phyloP scores from a whole-genome alignment of 2,329 filamentous ascomycete genomes.

The Ophiostoma fasciatum region DNA sequence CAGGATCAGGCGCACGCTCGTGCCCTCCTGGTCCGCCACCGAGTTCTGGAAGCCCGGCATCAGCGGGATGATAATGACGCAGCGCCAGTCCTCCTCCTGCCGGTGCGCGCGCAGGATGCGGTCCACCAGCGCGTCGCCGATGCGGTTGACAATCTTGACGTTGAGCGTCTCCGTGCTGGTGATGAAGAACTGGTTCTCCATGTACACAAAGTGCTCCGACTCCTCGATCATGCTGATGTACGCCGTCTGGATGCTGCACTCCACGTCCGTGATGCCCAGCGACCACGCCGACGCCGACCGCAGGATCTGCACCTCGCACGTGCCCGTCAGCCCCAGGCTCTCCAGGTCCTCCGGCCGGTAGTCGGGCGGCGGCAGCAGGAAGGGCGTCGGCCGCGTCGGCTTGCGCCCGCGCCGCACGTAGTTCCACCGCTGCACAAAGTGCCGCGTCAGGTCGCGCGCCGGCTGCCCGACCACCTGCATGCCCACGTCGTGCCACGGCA shows the following conservation, averaged over 20 bases:
- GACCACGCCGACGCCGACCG: slow-evolving; percentile 88
- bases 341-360: slow-evolving; percentile 77
- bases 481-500: slow-evolving; percentile 97
- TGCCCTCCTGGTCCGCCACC: slow-evolving; percentile 85
- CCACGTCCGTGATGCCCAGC: slow-evolving; percentile 70
- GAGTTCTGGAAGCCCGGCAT: slow-evolving; percentile 99
- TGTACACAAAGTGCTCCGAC: slow-evolving; percentile 94
- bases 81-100: slow-evolving; percentile 80
- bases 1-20: slow-evolving; percentile 88
- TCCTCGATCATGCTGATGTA: slow-evolving; percentile 91
- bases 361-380: slow-evolving; percentile 84
- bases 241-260: slow-evolving; percentile 91
- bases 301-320: slow-evolving; percentile 91
- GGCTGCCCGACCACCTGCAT: slow-evolving; percentile 98
- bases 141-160: slow-evolving; percentile 78
- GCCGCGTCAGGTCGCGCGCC: slow-evolving; percentile 80
- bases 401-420: slow-evolving; percentile 88
- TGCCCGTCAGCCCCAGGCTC: slow-evolving; percentile 74
- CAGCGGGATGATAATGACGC: slow-evolving; percentile 77
- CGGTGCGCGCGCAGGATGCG: slow-evolving; percentile 73
- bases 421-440: slow-evolving; percentile 98
- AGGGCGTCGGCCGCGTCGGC: slow-evolving; percentile 83
- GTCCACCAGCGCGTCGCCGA: slow-evolving; percentile 87
- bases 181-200: slow-evolving; percentile 98
- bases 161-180: slow-evolving; percentile 81